Evolutionary conservation across 371 early-diverging fungal species (phyloP).

Genomic region (Antonospora locustae): DNA sequence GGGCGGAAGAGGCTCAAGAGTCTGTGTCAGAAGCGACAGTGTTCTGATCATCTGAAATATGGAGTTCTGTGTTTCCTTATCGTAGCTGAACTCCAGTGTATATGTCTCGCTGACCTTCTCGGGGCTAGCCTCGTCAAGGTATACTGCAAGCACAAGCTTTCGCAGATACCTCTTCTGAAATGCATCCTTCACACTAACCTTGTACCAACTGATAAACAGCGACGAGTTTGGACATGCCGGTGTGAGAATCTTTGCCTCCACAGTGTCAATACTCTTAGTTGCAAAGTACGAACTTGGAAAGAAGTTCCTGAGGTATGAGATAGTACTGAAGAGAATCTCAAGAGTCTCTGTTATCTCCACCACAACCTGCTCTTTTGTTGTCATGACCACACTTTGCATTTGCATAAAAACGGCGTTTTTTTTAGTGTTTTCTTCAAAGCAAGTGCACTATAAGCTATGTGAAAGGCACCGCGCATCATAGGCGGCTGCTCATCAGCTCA

Average conservation of each 20-base stretch:
- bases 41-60: background rate
- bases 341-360: background rate
- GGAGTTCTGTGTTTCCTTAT: background rate
- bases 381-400: background rate
- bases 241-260: background rate
- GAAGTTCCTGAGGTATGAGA: slow-evolving; percentile 1
- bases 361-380: background rate
- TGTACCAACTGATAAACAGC: slow-evolving; percentile 58
- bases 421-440: background rate
- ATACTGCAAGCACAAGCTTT: background rate
- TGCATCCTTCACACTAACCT: background rate
- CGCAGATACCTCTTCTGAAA: slow-evolving; percentile 1
- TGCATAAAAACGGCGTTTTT: background rate
- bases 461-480: background rate
- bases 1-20: slow-evolving; percentile 13
- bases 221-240: slow-evolving; percentile 41
- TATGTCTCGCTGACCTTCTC: slow-evolving; percentile 2
- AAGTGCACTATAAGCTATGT: background rate
- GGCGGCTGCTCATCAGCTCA: background rate
- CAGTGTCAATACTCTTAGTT: background rate
- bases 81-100: background rate
- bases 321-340: background rate
- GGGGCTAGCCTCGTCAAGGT: background rate
- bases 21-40: slow-evolving; percentile 6
- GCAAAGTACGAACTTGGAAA: background rate